Evolutionary conservation across 2,329 filamentous ascomycete genomes (phyloP), one percentile per base, ranked within the genome.

Genomic region (Arthrobotrys pseudoclavata): DNA sequence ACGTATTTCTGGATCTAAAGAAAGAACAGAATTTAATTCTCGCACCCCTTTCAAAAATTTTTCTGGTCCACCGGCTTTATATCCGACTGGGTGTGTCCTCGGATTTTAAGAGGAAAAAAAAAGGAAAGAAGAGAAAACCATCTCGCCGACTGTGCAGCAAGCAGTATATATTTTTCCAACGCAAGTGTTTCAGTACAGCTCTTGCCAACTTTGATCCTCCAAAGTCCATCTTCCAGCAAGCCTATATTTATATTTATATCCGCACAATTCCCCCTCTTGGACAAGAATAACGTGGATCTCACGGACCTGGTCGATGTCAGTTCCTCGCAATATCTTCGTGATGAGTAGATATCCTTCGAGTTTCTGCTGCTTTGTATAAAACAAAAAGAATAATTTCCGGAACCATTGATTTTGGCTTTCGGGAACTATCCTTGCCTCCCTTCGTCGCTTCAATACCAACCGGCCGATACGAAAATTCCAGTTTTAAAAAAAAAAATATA

Each of bases 341-440:
- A 75, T 69, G 72, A 76, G 72, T 52, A 70, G 72, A 66, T 60
- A 48, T 61, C 72, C 18, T 45, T 76, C 52, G 31, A 52, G 18
- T 48, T 20, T 70, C 72, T 69, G 71, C 48, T 31, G 72, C 50
- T 37, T n/a, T 48, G 42, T 63, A 37, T 76, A 66, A 76, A 24
- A 50, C 1, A 24, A 12, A 4, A 45, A 45, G 37, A 4, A 20
- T 22, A 60, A 26, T 12, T 53, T 34, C 66, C 72, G 72, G 72
- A 76, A 76, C 72, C 72, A 76, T 76, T 76, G 66, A 70, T 52
- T 63, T 76, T 66, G 72, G 72, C 57, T 76, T 76, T 76, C 72
- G 72, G 37, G 26, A 53, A 68, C 57, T 42, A 22, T 52, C 48
- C 60, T 50, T 57, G 52, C 31, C 57, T n/a, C 52, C 60, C 24